Evolutionary conservation across 2,329 filamentous ascomycete species (phyloP).

Genomic region (Alternaria infectoria): DNA sequence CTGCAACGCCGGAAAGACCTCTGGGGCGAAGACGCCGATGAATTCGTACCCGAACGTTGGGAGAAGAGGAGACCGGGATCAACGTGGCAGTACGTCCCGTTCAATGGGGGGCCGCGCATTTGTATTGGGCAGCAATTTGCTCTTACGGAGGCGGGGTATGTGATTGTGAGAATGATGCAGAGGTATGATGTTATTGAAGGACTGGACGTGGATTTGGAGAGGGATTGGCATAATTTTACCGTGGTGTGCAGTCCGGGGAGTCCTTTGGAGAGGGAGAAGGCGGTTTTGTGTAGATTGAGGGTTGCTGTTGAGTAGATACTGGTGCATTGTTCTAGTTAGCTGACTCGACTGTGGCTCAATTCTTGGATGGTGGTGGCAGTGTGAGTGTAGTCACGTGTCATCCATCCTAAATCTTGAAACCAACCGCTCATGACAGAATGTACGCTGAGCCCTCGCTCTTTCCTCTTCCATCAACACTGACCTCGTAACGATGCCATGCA

Average conservation of each 20-base stretch:
- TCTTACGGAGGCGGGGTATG: slow-evolving; percentile 22
- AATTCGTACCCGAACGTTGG: slow-evolving; percentile 34
- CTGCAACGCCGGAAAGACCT: slow-evolving; percentile 29
- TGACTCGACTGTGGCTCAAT: neutral
- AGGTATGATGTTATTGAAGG: slow-evolving; percentile 3
- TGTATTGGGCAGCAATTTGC: slow-evolving; percentile 29
- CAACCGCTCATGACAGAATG: neutral
- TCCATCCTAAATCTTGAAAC: too few species aligned
- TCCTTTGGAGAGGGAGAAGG: neutral
- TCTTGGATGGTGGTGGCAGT: neutral
- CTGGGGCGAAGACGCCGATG: slow-evolving; percentile 29
- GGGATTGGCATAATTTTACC: slow-evolving; percentile 11
- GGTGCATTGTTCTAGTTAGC: neutral
- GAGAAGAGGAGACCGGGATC: slow-evolving; percentile 8
- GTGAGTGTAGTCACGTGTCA: neutral
- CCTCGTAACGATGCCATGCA: neutral
- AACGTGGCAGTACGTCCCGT: slow-evolving; percentile 31
- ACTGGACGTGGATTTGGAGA: slow-evolving; percentile 1
- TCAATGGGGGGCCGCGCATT: slow-evolving; percentile 33
- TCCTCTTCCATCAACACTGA: neutral
- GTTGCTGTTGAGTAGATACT: neutral
- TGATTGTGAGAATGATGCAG: slow-evolving; percentile 4
- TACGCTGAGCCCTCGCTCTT: neutral
- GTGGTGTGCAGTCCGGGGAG: slow-evolving; percentile 7
- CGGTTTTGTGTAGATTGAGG: slow-evolving; percentile 2